Evolutionary conservation across 306 rosid genomes (phyloP).

Genomic region (Acacia melanoxylon): DNA sequence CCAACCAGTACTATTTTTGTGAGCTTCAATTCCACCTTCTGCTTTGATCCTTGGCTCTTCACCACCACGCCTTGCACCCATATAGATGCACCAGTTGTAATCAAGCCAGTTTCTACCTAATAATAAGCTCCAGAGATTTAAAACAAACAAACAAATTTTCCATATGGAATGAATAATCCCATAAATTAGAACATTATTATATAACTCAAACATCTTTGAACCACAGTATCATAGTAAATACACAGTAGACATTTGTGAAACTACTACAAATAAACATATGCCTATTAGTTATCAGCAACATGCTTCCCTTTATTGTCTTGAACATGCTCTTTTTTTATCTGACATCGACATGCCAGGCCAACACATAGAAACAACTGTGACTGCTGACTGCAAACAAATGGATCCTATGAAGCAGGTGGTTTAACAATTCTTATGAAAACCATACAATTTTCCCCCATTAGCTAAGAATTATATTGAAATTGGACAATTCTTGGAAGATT

Average conservation of each 20-base stretch:
- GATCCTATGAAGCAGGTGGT: not conserved
- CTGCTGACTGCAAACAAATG: not conserved
- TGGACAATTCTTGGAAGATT: not conserved
- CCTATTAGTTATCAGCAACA: not conserved
- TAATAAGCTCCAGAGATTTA: constrained; percentile 46
- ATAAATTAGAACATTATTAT: not conserved
- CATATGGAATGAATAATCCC: constrained; percentile 1
- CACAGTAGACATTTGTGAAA: not conserved
- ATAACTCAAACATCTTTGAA: not conserved
- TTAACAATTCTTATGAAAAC: not conserved
- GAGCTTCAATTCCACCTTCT: constrained; percentile 90
- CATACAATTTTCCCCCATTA: not conserved
- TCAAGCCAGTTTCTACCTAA: constrained; percentile 76
- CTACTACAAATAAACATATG: not conserved
- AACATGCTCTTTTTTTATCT: not conserved
- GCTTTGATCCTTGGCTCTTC: constrained; percentile 87
- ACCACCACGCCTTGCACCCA: constrained; percentile 86
- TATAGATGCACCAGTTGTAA: constrained; percentile 86
- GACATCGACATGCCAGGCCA: not conserved
- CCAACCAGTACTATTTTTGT: constrained; percentile 77
- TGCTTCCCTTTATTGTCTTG: not conserved
- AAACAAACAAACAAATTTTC: constrained; percentile 31
- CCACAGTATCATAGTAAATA: not conserved
- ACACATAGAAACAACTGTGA: not conserved
- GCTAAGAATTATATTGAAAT: not conserved